Conservation (phyloP, 2,329 filamentous ascomycete species). For the Colletotrichum magnum region DNA sequence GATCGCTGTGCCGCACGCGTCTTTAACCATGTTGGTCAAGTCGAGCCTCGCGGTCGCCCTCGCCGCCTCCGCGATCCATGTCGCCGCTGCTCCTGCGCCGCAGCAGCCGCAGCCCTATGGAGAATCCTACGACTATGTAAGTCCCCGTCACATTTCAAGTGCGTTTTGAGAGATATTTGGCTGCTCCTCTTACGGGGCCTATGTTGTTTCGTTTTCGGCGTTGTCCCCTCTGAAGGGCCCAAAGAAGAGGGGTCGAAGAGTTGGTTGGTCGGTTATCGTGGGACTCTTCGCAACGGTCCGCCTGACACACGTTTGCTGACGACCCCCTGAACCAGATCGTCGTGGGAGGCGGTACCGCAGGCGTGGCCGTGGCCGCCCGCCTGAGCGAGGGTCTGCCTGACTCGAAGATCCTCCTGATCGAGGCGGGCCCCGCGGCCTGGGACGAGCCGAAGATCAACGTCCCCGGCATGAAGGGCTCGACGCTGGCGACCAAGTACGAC, state of each 20-base stretch:
- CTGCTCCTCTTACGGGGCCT: conserved; percentile 12
- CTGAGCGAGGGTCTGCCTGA: conserved; percentile 43
- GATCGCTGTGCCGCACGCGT: conserved; percentile 15
- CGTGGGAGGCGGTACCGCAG: conserved; percentile 53
- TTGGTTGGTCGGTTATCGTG: no score
- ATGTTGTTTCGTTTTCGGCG: neutral
- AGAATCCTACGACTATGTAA: conserved; percentile 40
- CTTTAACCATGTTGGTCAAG: conserved; percentile 38
- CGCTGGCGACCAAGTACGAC: conserved; percentile 47
- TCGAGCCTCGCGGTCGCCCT: conserved; percentile 22
- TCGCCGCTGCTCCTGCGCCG: conserved; percentile 22
- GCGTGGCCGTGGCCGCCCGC: conserved; percentile 48
- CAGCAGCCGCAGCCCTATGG: conserved; percentile 23
- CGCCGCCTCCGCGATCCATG: conserved; percentile 26
- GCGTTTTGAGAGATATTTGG: neutral
- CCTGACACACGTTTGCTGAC: conserved; percentile 16
- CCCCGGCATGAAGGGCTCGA: conserved; percentile 46
- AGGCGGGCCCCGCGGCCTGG: conserved; percentile 47
- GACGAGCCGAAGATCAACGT: conserved; percentile 47
- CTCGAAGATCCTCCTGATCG: conserved; percentile 48
- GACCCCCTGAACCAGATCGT: conserved; percentile 43
- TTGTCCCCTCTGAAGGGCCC: neutral
- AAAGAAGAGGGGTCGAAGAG: no score
- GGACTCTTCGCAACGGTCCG: neutral
- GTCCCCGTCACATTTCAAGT: neutral